Conservation (phyloP, 345 rosid species). For the Salix koriyanagi region DNA sequence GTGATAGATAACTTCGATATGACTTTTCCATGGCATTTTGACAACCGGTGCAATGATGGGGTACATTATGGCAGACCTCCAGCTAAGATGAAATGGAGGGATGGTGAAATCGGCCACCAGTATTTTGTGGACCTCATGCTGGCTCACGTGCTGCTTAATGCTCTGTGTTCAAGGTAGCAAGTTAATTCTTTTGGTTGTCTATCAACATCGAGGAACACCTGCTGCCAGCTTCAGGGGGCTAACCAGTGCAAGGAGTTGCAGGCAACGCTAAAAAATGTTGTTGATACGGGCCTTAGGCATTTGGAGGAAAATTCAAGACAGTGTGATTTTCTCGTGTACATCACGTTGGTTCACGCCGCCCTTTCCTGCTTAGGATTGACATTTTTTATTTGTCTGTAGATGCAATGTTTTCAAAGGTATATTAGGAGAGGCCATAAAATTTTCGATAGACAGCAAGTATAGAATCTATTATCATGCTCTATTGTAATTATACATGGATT, state of each 20-base stretch:
- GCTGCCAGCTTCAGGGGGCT: not conserved
- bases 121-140: constrained; percentile 97
- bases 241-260: constrained; percentile 5
- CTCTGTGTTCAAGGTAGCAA: constrained; percentile 45
- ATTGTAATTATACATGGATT: not conserved
- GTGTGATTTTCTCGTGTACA: not conserved
- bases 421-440: constrained; percentile 4
- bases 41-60: constrained; percentile 85
- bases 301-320: not conserved
- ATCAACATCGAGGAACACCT: not conserved
- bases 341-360: not conserved
- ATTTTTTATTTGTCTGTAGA: constrained; percentile 33
- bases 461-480: constrained; percentile 1
- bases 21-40: constrained; percentile 93
- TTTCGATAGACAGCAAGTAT: not conserved
- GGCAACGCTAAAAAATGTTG: not conserved
- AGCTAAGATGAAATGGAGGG: constrained; percentile 74
- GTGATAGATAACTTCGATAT: constrained; percentile 84
- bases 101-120: constrained; percentile 92
- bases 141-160: constrained; percentile 76
- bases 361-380: constrained; percentile 6
- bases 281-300: constrained; percentile 7
- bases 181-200: not conserved
- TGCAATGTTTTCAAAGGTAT: constrained; percentile 3
- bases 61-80: constrained; percentile 96